These are phyloP conservation scores for Allantophomopsis cytisporea DNA, from an alignment of 2,329 filamentous ascomycete genomes.

Conservation along the genomic window DNA sequence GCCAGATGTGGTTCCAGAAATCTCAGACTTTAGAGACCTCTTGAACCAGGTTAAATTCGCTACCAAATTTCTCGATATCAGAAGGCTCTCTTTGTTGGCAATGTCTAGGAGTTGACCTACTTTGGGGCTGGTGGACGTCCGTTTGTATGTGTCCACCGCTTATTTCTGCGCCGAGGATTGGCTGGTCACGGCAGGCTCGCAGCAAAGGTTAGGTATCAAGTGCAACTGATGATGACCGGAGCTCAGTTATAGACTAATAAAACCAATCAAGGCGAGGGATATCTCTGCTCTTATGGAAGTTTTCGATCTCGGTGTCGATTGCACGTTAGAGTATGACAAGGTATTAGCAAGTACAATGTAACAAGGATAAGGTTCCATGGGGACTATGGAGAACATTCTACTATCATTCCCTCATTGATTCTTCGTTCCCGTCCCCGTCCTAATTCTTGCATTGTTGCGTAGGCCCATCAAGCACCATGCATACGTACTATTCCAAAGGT, in stretches of 20 bases:
- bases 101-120: conserved; percentile 30
- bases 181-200: conserved; percentile 8
- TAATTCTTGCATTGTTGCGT: neutral
- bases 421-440: conserved; percentile 15
- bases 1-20: neutral
- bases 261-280: conserved; percentile 2
- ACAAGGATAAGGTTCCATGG: neutral
- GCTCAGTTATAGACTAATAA: conserved; percentile 7
- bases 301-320: no score
- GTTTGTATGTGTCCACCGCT: conserved; percentile 36
- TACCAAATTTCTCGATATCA: conserved; percentile 22
- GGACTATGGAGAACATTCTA: conserved; percentile 1
- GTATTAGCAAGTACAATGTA: no score
- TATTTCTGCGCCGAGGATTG: conserved; percentile 26
- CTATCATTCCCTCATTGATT: conserved; percentile 13
- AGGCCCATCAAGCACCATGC: conserved; percentile 11
- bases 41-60: neutral
- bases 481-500: conserved; percentile 4
- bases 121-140: conserved; percentile 17
- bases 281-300: neutral
- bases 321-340: no score
- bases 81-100: conserved; percentile 29
- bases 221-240: conserved; percentile 7
- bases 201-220: no score
- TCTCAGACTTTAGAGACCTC: neutral